A percentile compares a stretch with the other conserved stretches of the same genome.
phyloP scores from a whole-genome alignment of 495 filamentous ascomycete species.

The Talaromyces liani region DNA sequence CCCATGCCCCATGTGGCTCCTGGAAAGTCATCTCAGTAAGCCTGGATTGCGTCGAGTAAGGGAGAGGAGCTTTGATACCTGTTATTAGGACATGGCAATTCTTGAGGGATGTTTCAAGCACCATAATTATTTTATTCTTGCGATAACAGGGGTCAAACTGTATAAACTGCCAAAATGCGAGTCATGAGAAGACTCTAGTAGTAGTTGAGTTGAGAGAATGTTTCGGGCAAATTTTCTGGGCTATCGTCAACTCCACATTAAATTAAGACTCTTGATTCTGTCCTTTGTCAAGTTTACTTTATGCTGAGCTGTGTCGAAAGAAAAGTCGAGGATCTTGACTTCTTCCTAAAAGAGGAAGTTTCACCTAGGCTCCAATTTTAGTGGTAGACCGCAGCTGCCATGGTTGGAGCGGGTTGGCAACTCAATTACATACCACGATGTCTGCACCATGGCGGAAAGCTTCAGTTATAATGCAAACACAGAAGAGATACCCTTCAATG shows the following conservation, averaged over 20 bases:
- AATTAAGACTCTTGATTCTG: too few relatives aligned
- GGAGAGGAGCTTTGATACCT: neutral
- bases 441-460: too few relatives aligned
- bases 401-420: too few relatives aligned
- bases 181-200: neutral
- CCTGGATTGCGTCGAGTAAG: neutral
- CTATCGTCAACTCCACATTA: too few relatives aligned
- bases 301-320: neutral
- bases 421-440: too few relatives aligned
- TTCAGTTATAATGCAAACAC: too few relatives aligned
- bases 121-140: neutral
- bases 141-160: neutral
- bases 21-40: neutral
- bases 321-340: neutral
- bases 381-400: too few relatives aligned
- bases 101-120: neutral
- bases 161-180: neutral
- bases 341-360: neutral
- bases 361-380: neutral
- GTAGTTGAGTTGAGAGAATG: neutral
- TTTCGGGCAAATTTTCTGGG: too few relatives aligned
- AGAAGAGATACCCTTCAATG: too few relatives aligned
- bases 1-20: constrained; percentile 15
- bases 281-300: neutral
- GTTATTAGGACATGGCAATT: neutral